Percentiles rank a stretch among this genome's conserved stretches.
Evolutionary conservation across 202 grass and related monocot genomes (phyloP).

Genomic region (Tripidium arundinaceum): DNA sequence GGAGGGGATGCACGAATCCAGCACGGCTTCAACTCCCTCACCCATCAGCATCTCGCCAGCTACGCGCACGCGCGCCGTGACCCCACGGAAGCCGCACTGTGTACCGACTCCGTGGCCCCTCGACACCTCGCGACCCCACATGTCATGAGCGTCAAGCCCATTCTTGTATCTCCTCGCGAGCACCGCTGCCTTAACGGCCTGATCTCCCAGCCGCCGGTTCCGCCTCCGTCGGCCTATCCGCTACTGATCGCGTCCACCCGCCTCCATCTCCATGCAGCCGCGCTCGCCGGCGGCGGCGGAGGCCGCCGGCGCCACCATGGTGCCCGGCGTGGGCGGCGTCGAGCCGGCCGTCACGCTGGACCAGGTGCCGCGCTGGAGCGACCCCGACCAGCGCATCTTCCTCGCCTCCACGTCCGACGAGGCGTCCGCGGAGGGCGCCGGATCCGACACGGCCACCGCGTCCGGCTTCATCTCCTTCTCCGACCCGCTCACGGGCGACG

Average conservation of each 20-base stretch:
- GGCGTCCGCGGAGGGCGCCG: background rate
- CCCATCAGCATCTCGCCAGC: background rate
- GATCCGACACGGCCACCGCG: conserved; percentile 9
- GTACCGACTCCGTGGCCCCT: background rate
- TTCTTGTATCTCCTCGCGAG: background rate
- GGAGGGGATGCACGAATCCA: too few species aligned
- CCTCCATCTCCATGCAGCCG: conserved; percentile 23
- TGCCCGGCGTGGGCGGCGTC: conserved; percentile 45
- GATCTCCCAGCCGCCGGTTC: conserved; percentile 7
- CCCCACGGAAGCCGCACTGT: background rate
- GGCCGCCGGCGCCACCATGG: background rate
- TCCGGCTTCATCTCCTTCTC: conserved; percentile 47
- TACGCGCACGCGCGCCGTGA: background rate
- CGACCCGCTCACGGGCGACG: conserved; percentile 48
- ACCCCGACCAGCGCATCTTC: conserved; percentile 57
- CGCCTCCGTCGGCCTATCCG: background rate
- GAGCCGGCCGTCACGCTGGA: conserved; percentile 72
- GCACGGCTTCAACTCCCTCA: too few species aligned
- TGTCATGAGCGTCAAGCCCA: background rate
- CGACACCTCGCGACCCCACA: accelerated
- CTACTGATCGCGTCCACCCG: background rate
- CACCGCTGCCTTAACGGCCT: conserved; percentile 24
- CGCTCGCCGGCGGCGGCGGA: conserved; percentile 9
- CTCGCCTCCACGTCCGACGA: background rate
- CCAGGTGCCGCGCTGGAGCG: conserved; percentile 90